Evolutionary conservation across 1,284 basidiomycete genomes (phyloP).

Genomic region (Coriolopsis trogii): DNA sequence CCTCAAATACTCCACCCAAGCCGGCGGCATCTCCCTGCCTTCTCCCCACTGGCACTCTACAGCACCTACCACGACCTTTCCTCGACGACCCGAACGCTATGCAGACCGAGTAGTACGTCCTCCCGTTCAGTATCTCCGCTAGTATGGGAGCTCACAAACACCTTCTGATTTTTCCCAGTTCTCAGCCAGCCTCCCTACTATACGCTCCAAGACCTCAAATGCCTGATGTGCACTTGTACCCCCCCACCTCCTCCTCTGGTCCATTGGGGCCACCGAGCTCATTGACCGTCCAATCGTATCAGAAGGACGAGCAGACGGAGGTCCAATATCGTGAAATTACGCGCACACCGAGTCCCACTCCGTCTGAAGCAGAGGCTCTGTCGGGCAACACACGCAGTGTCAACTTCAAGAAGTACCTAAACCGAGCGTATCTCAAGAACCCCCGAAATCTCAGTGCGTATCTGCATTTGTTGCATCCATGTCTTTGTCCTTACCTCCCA

Average conservation of each 20-base stretch:
- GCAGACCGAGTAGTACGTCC: too few relatives aligned
- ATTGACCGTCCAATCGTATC: not conserved
- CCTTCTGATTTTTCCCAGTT: too few relatives aligned
- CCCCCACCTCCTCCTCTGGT: not conserved
- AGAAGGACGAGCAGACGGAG: slow-evolving; percentile 4
- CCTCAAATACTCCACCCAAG: too few relatives aligned
- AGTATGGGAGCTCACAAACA: too few relatives aligned
- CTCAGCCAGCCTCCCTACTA: too few relatives aligned
- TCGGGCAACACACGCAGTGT: not conserved
- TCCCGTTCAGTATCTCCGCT: too few relatives aligned
- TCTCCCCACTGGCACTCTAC: too few relatives aligned
- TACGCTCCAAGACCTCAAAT: too few relatives aligned
- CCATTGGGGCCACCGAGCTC: not conserved
- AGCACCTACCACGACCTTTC: too few relatives aligned
- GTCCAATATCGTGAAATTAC: slow-evolving; percentile 27
- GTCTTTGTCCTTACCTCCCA: slow-evolving; percentile 40
- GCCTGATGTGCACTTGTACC: too few relatives aligned
- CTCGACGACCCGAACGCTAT: too few relatives aligned
- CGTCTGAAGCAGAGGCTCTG: slow-evolving; percentile 27
- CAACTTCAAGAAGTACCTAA: slow-evolving; percentile 16
- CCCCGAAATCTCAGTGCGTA: slow-evolving; percentile 43
- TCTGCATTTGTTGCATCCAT: slow-evolving; percentile 42
- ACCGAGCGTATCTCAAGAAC: slow-evolving; percentile 32
- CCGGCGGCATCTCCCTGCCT: too few relatives aligned
- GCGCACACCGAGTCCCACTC: slow-evolving; percentile 45